Conservation (phyloP, 2,329 filamentous ascomycete species). For the Xylaria sp. region DNA sequence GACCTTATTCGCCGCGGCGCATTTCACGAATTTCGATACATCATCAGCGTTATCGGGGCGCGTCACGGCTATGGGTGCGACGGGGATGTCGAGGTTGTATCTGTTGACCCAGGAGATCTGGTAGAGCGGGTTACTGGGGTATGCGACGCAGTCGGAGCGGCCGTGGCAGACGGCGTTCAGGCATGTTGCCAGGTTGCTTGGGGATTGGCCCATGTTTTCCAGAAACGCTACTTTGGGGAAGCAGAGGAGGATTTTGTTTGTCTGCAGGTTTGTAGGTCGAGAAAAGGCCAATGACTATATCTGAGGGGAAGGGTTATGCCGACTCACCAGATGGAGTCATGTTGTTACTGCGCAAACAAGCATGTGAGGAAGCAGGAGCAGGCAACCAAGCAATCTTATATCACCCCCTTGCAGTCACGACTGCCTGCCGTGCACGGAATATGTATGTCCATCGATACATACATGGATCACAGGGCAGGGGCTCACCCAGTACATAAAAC, state of each 20-base stretch:
- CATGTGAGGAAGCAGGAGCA: not conserved
- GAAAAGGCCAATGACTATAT: too few relatives aligned
- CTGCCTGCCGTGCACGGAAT: too few relatives aligned
- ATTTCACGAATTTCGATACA: constrained; percentile 53
- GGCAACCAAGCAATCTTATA: not conserved
- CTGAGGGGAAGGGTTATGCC: not conserved
- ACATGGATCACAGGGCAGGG: not conserved
- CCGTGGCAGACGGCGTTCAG: constrained; percentile 43
- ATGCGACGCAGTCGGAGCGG: constrained; percentile 43
- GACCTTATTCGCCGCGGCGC: constrained; percentile 44
- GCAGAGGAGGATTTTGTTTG: too few relatives aligned
- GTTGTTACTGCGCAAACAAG: not conserved
- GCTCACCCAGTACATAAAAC: not conserved
- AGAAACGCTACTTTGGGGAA: not conserved
- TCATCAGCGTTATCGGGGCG: constrained; percentile 49
- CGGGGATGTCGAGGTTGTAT: constrained; percentile 47
- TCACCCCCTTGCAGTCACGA: too few relatives aligned
- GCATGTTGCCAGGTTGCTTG: constrained; percentile 41
- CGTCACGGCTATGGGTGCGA: constrained; percentile 52
- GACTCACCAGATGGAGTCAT: not conserved
- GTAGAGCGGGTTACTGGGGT: constrained; percentile 40
- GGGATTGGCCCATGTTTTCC: constrained; percentile 39
- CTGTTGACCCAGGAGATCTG: constrained; percentile 46
- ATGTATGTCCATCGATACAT: not conserved
- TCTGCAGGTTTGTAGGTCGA: too few relatives aligned